Percentiles rank a stretch among this genome's conserved stretches.
Conservation (phyloP, 2,329 filamentous ascomycete genomes). For the Cladophialophora bantiana region DNA sequence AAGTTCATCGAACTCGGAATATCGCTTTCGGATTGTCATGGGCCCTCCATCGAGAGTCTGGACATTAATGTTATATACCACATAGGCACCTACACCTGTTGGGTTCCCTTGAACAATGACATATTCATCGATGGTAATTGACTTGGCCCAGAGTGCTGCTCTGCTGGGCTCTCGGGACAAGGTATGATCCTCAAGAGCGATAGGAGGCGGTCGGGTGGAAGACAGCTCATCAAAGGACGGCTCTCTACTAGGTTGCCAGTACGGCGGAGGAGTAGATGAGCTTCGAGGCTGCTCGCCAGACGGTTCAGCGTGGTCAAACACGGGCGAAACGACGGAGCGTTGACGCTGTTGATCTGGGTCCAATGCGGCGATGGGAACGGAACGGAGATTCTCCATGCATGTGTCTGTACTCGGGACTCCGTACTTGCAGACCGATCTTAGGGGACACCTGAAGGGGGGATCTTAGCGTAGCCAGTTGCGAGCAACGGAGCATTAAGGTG, state of each 20-base stretch:
- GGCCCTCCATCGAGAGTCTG: constrained; percentile 75
- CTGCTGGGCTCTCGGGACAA: constrained; percentile 60
- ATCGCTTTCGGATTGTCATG: constrained; percentile 69
- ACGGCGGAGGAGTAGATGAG: constrained; percentile 46
- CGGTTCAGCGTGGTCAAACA: not conserved
- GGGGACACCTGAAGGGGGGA: not conserved
- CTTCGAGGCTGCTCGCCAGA: constrained; percentile 13
- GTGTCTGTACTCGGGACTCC: not conserved
- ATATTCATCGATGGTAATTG: constrained; percentile 68
- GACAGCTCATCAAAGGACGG: constrained; percentile 51
- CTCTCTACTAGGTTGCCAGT: constrained; percentile 54
- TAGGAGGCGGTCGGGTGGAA: constrained; percentile 54
- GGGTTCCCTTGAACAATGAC: constrained; percentile 62
- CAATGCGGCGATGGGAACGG: constrained; percentile 18
- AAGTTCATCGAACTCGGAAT: constrained; percentile 92
- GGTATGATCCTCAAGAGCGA: constrained; percentile 70
- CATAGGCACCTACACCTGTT: constrained; percentile 77
- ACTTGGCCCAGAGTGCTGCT: constrained; percentile 67
- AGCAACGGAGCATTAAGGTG: not conserved
- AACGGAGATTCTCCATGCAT: constrained; percentile 31
- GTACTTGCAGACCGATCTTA: not conserved
- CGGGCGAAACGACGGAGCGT: not conserved
- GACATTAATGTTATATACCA: constrained; percentile 91
- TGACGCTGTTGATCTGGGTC: constrained; percentile 16
- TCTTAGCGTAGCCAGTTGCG: not conserved